phyloP scores from a whole-genome alignment of 2,329 filamentous ascomycete species.

The Aspergillus sp. region DNA sequence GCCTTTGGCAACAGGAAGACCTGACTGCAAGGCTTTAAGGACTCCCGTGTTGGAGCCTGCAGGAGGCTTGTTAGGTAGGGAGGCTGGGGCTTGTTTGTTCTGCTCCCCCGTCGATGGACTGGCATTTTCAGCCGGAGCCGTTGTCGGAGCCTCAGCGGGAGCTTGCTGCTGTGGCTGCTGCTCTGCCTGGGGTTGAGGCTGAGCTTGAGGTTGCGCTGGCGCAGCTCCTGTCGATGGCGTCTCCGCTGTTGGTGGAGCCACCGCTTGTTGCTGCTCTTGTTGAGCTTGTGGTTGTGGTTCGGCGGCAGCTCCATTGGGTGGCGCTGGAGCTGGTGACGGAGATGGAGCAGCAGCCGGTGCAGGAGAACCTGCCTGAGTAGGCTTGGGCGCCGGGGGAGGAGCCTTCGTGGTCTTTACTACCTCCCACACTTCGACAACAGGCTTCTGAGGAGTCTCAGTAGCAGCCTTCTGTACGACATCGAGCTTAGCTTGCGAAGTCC shows the following conservation, averaged over 20 bases:
- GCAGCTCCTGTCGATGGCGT: background rate
- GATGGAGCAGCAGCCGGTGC: conserved; percentile 6
- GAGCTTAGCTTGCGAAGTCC: conserved; percentile 66
- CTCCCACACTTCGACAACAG: conserved; percentile 84
- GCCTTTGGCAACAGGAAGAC: conserved; percentile 43
- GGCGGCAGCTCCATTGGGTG: background rate
- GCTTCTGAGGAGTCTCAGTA: conserved; percentile 76
- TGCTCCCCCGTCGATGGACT: conserved; percentile 29
- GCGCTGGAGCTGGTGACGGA: conserved; percentile 11
- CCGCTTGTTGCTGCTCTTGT: conserved; percentile 2
- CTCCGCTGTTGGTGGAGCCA: background rate
- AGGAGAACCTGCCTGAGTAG: conserved; percentile 18
- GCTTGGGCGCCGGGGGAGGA: conserved; percentile 33
- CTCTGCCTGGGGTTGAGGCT: conserved; percentile 12
- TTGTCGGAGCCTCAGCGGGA: conserved; percentile 15
- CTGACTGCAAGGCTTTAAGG: conserved; percentile 43
- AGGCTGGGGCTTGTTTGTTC: conserved; percentile 20
- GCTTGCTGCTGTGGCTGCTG: conserved; percentile 18
- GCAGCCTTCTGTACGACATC: conserved; percentile 77
- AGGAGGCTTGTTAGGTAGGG: conserved; percentile 32
- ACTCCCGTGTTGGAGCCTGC: conserved; percentile 40
- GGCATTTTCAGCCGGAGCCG: conserved; percentile 9
- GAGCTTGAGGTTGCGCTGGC: conserved; percentile 8
- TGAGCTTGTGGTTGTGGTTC: conserved; percentile 7
- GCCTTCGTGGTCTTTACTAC: conserved; percentile 68